Base-by-base conservation (phyloP, 2,329 filamentous ascomycete genomes). In the Sclerotinia minor region DNA sequence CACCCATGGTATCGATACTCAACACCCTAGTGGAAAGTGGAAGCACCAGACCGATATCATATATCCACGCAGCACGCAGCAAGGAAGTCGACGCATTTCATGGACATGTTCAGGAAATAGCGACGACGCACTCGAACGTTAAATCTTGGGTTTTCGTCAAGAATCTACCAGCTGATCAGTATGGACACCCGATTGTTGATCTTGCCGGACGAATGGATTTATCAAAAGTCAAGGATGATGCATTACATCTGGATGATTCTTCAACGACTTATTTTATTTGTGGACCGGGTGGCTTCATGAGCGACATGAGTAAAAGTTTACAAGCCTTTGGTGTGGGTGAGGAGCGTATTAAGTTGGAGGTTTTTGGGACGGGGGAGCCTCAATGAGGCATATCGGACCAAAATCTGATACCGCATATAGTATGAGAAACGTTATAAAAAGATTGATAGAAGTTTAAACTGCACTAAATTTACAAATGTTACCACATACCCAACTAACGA, bases 1-100 rank as follows among this genome's bases (percentile, higher is more conserved):
- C 89, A 8, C 87, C 88, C 41, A 80, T 91, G 79, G 79, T 87
- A 69, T 82, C 86, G 53, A 91, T 92, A 66, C 81, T 92, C 69
- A 85, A 89, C 75, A 81, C 82, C 7, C 77, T 88, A 8, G 67
- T 75, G 41, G 70, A 77, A 8, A 73, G 73, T 2, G 68, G 73
- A 19, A 77, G 78, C 0, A 72, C 74, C 29, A 78, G 85, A 60
- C 83, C 82, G 9, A 81, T 91, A 47, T 84, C 83, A 15, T 90
- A 88, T 83, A 81, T 91, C 67, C 88, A 92, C 74, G 84, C 82
- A 1, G 84, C 87, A 1, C 81, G 84, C 45, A 81, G 81, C 59
- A 79, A 81, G 2, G 79, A 79, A 19, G 78, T 79, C 3, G 81
- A 85, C 52, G 87, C 87, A 0, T 92, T 91, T 72, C 80, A 77